Base-by-base conservation (phyloP, 805 yeast genomes). In the Monosporozyma solicola region DNA sequence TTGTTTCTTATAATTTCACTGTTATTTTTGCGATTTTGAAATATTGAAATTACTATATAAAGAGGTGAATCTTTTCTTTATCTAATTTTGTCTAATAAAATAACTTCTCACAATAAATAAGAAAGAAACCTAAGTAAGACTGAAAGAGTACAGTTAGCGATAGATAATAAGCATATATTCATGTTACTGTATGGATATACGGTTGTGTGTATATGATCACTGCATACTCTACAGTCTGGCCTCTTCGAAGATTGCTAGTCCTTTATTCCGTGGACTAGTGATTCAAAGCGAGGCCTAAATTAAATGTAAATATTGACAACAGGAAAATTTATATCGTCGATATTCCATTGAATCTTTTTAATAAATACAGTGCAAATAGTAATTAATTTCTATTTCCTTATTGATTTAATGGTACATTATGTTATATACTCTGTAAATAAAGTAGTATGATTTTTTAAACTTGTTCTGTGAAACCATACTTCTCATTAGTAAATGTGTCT, bases 221-320 rank as follows among this genome's bases (percentile, higher is more conserved):
- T 44, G 20, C 1, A 7, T 3, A 2, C 47, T 20, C 20, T 20
- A 41, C 41, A 31, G 16, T 20, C 41, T 59, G 74, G 72, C 76
- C 67, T 72, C 76, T 71, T 73, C 77, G 77, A 73, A 73, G 77
- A 72, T 72, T 70, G 71, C 55, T 68, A 60, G 58, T 61, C 67
- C 67, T 67, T 62, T 60, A 53, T 57, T 56, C 58, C 55, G 68
- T 73, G 73, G 73, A 63, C 59, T 66, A 65, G 59, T 67, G 72
- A 72, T 72, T 73, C 77, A 73, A 73, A 73, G 74, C 74, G 77
- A 72, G 66, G 77, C 75, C 74, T 61, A 70, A 51, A 71, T 37
- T 52, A 57, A 66, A 53, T 50, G 55, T 50, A 60, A 15, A 52
- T 48, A 41, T 51, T 37, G n/a, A 41, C 47, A 16, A 47, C 53